These are phyloP conservation scores for Solanum okadae DNA, from an alignment of 257 asterid species.

Conservation along the genomic window DNA sequence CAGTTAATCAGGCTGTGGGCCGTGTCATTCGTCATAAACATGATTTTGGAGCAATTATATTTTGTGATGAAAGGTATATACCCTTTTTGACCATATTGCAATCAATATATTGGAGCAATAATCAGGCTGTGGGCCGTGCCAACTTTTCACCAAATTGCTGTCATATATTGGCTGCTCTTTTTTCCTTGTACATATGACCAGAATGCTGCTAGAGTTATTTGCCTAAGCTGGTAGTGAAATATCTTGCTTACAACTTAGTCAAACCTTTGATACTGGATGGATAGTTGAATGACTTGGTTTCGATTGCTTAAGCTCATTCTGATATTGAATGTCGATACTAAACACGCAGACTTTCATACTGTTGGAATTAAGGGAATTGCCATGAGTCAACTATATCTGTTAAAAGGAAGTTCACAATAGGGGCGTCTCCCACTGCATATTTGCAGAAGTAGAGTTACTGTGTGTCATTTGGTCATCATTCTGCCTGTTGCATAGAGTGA, in stretches of 20 bases:
- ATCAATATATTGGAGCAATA: neutral
- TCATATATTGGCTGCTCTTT: neutral
- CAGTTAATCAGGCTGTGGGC: constrained; percentile 98
- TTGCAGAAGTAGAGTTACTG: neutral
- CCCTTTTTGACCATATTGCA: neutral
- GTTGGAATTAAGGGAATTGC: neutral
- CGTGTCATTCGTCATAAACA: constrained; percentile 96
- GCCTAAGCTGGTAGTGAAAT: neutral
- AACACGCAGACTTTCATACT: neutral
- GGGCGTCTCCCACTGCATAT: neutral
- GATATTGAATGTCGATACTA: neutral
- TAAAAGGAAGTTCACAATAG: neutral
- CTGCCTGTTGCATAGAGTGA: neutral
- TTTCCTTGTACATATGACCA: neutral
- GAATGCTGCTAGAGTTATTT: neutral
- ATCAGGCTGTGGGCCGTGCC: neutral
- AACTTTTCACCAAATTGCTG: neutral
- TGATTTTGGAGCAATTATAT: constrained; percentile 96
- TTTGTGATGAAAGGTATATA: constrained; percentile 88
- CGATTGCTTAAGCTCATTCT: neutral
- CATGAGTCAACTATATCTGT: neutral
- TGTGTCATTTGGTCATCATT: neutral
- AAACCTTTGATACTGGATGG: neutral
- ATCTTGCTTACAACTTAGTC: neutral
- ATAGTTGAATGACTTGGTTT: neutral